These are phyloP conservation scores for Tetracentron sinense DNA, from an alignment of 164 flowering plant genomes.

Conservation along the genomic window DNA sequence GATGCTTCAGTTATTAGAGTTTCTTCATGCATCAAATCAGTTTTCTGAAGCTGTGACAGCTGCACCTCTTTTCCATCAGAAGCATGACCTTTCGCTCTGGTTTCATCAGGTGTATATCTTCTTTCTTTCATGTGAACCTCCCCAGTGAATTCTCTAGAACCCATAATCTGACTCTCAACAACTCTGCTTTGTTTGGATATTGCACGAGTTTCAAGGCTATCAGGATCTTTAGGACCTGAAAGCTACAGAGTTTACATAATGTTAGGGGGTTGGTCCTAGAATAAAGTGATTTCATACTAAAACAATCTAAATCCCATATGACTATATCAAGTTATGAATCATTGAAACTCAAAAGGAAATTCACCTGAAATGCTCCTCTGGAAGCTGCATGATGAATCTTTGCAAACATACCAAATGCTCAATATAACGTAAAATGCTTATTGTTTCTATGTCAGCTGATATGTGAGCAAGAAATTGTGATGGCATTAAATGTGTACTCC, in stretches of 20 bases:
- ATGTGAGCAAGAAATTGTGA: not conserved
- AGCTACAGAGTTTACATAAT: constrained; percentile 29
- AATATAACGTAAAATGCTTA: not conserved
- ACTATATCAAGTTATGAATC: not conserved
- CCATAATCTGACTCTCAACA: constrained; percentile 17
- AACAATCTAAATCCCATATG: not conserved
- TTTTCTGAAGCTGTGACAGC: constrained; percentile 13
- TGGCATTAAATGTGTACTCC: not conserved
- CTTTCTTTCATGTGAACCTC: constrained; percentile 9
- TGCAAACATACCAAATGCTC: not conserved
- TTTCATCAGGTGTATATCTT: constrained; percentile 7
- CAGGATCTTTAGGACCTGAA: constrained; percentile 21
- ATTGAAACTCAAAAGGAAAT: not conserved
- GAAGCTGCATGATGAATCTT: no score
- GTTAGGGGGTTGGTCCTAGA: constrained; percentile 8
- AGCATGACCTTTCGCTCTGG: constrained; percentile 12
- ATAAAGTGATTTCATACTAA: not conserved
- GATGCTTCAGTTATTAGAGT: constrained; percentile 10
- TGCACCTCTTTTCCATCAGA: constrained; percentile 15
- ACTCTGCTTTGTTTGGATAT: constrained; percentile 18
- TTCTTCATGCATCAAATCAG: constrained; percentile 20
- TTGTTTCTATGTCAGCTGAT: not conserved
- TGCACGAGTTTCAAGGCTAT: constrained; percentile 7
- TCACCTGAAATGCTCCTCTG: not conserved
- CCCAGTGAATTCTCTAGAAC: constrained; percentile 11